These are phyloP conservation scores for Yamadazyma buinensis DNA, from an alignment of 1,139 yeast species.

Conservation along the genomic window DNA sequence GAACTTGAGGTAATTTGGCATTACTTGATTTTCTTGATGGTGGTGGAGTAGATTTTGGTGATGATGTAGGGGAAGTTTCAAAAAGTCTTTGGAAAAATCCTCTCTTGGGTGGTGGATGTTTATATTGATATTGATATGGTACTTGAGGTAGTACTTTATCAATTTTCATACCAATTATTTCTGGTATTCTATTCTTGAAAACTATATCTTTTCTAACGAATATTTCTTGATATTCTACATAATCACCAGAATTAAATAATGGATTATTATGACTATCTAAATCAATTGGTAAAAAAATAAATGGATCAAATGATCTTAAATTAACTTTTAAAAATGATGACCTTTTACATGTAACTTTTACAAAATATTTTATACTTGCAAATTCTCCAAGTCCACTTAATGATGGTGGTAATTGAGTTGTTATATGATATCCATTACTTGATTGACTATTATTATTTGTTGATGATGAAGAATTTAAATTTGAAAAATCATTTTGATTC, in stretches of 20 bases:
- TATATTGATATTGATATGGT: constrained; percentile 11
- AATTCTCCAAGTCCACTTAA: constrained; percentile 40
- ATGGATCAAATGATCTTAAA: constrained; percentile 46
- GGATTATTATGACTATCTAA: constrained; percentile 19
- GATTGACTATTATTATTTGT: not conserved
- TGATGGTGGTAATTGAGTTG: constrained; percentile 54
- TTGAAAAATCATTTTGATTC: not conserved
- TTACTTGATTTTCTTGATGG: not conserved
- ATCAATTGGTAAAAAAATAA: constrained; percentile 54
- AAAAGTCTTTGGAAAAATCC: constrained; percentile 22
- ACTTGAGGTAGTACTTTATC: constrained; percentile 17
- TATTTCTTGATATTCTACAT: constrained; percentile 32
- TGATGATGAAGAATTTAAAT: not conserved
- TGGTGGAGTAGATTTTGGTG: constrained; percentile 1
- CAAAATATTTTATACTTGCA: constrained; percentile 49
- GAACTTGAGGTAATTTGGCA: constrained; percentile 21
- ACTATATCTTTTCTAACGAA: constrained; percentile 39
- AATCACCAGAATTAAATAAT: constrained; percentile 18
- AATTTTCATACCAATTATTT: constrained; percentile 38
- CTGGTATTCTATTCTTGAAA: constrained; percentile 40
- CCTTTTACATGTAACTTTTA: constrained; percentile 59
- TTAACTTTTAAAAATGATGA: constrained; percentile 51
- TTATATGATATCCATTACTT: constrained; percentile 30
- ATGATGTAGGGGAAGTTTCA: constrained; percentile 9
- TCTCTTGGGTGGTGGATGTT: constrained; percentile 8